These are phyloP conservation scores for Crithidia fasciculata DNA, from an alignment of 208 protist species.

Conservation along the genomic window DNA sequence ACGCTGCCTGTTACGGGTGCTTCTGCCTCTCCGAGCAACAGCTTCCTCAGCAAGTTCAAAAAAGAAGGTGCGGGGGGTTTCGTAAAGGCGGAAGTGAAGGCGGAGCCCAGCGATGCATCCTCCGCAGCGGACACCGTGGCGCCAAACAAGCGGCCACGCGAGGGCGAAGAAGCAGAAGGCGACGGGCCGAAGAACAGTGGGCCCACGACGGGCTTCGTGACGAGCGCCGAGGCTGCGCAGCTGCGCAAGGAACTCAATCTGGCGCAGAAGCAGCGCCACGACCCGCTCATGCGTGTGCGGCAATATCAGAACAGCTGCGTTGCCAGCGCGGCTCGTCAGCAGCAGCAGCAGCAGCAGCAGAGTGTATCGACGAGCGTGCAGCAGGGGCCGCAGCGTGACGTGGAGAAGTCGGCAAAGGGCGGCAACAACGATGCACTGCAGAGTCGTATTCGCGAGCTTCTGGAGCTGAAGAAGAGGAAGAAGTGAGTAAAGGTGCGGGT, in stretches of 20 bases:
- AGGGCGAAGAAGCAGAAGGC: neutral
- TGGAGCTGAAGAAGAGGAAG: conserved; percentile 37
- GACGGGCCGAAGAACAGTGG: neutral
- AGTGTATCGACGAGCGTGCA: conserved; percentile 1
- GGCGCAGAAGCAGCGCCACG: conserved; percentile 68
- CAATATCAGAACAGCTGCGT: conserved; percentile 70
- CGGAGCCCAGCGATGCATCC: neutral
- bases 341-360: conserved; percentile 34
- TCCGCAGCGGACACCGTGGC: neutral
- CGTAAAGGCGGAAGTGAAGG: conserved; percentile 6
- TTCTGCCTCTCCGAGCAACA: neutral
- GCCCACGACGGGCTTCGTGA: conserved; percentile 59
- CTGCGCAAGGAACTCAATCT: conserved; percentile 69
- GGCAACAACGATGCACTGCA: conserved; percentile 36
- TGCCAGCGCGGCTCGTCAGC: conserved; percentile 56
- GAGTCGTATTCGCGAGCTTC: conserved; percentile 42
- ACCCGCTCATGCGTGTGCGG: conserved; percentile 67
- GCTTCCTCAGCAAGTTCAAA: conserved; percentile 46
- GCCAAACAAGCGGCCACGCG: conserved; percentile 20
- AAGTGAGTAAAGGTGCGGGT: neutral
- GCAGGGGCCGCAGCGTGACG: conserved; percentile 15
- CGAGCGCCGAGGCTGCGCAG: conserved; percentile 52
- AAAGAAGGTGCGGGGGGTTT: conserved; percentile 8
- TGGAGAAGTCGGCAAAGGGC: neutral
- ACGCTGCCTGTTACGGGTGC: neutral